Percentiles rank a stretch among this genome's conserved stretches.
These are phyloP conservation scores for Lipomyces yamanashiensis DNA, from an alignment of 805 yeast genomes.

Conservation along the genomic window DNA sequence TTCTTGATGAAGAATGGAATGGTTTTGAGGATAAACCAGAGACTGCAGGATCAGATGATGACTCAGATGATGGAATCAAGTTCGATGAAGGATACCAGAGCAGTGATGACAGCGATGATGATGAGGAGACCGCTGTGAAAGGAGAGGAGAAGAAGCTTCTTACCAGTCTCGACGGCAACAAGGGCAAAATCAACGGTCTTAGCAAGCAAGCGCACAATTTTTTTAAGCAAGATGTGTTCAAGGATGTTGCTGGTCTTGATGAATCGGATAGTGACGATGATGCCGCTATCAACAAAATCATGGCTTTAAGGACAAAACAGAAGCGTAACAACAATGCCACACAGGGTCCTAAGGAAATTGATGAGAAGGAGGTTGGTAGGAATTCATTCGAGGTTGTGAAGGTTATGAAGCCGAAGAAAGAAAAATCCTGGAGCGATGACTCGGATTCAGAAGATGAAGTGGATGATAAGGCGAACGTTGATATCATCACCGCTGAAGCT, in stretches of 20 bases:
- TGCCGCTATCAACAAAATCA: slow-evolving; percentile 28
- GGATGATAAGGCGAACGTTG: slow-evolving; percentile 55
- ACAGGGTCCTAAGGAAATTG: slow-evolving; percentile 7
- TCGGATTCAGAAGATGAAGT: slow-evolving; percentile 40
- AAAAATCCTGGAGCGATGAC: slow-evolving; percentile 43
- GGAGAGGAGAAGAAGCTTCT: slow-evolving; percentile 33
- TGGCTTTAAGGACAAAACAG: slow-evolving; percentile 21
- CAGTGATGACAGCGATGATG: slow-evolving; percentile 42
- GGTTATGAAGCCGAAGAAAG: slow-evolving; percentile 13
- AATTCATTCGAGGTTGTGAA: slow-evolving; percentile 29
- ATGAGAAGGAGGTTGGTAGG: slow-evolving; percentile 24
- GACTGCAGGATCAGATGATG: slow-evolving; percentile 39
- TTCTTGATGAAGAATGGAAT: slow-evolving; percentile 56
- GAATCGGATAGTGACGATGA: slow-evolving; percentile 40
- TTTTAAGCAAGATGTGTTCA: slow-evolving; percentile 47
- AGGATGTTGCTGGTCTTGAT: slow-evolving; percentile 40
- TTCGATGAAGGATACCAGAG: slow-evolving; percentile 45
- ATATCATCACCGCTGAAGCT: slow-evolving; percentile 89
- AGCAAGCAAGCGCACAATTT: slow-evolving; percentile 47
- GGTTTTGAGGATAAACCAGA: slow-evolving; percentile 46
- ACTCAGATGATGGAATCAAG: slow-evolving; percentile 42
- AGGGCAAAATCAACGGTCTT: slow-evolving; percentile 40
- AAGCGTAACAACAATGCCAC: slow-evolving; percentile 1
- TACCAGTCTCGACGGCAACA: slow-evolving; percentile 35
- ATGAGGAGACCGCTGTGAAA: slow-evolving; percentile 19